Conservation (phyloP, 2,329 filamentous ascomycete species). For the Chrysoporthe puriensis region DNA sequence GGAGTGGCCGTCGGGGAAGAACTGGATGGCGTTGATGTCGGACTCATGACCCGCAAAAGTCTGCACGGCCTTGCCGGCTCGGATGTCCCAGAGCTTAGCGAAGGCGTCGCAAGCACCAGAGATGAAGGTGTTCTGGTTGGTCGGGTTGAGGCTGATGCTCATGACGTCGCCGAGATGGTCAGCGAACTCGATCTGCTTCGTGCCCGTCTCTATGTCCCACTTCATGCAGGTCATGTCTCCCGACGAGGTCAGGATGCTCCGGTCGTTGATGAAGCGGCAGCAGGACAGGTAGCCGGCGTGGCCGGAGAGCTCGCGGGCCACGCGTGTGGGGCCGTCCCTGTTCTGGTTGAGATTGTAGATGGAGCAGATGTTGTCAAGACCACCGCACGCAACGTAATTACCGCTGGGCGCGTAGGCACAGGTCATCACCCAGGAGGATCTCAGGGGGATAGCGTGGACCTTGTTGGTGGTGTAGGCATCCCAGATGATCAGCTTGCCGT, state of each 20-base stretch:
- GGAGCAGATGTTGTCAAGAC: conserved; percentile 98
- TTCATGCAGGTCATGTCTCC: conserved; percentile 99
- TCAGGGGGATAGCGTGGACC: conserved; percentile 95
- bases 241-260: conserved; percentile 95
- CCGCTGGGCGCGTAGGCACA: conserved; percentile 98
- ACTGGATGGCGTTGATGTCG: conserved; percentile 99
- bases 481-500: conserved; percentile 99
- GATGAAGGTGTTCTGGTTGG: conserved; percentile 98
- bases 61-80: conserved; percentile 96
- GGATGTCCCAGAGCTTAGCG: conserved; percentile 98
- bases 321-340: conserved; percentile 93
- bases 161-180: conserved; percentile 98
- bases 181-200: conserved; percentile 96
- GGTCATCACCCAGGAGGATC: conserved; percentile 99
- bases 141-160: conserved; percentile 99
- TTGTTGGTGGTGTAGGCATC: conserved; percentile 99
- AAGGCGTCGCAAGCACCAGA: conserved; percentile 99
- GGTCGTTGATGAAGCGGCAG: conserved; percentile 98
- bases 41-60: conserved; percentile 98
- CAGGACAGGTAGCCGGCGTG: conserved; percentile 97
- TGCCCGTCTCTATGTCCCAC: conserved; percentile 98
- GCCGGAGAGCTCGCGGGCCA: conserved; percentile 92
- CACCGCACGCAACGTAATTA: conserved; percentile 98
- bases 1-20: conserved; percentile 98
- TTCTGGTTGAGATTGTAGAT: conserved; percentile 98